Evolutionary conservation across 768 basidiomycete genomes (phyloP).

Genomic region (Termitomyces sp.): DNA sequence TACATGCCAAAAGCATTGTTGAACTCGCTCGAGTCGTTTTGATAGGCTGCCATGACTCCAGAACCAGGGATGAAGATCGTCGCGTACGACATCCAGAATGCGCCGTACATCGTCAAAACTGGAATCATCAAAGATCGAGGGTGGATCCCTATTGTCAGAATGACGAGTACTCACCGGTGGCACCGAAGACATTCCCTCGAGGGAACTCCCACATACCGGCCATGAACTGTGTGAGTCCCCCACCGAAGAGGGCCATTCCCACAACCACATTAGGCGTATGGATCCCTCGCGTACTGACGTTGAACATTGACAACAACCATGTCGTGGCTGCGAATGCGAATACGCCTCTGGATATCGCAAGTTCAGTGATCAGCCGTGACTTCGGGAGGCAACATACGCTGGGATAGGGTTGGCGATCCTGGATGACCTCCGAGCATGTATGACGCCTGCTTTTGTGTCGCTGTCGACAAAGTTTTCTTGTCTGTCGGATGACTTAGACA

Average conservation of each 20-base stretch:
- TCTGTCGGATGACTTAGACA: not conserved
- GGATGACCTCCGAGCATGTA: constrained; percentile 10
- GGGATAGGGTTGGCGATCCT: constrained; percentile 28
- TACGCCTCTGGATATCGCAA: constrained; percentile 21
- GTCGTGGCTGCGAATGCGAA: constrained; percentile 45
- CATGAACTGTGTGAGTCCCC: constrained; percentile 74
- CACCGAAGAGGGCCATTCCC: constrained; percentile 71
- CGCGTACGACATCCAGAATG: constrained; percentile 78
- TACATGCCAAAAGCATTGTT: constrained; percentile 61
- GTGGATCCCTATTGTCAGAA: not conserved
- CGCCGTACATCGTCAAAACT: constrained; percentile 73
- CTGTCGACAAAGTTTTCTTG: not conserved
- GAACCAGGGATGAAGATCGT: constrained; percentile 62
- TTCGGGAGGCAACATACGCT: constrained; percentile 17
- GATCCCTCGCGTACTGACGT: constrained; percentile 46
- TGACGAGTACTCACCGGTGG: constrained; percentile 40
- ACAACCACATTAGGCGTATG: constrained; percentile 55
- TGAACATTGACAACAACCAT: constrained; percentile 65
- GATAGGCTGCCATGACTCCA: constrained; percentile 51
- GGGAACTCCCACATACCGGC: constrained; percentile 81
- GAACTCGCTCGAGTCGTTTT: constrained; percentile 28
- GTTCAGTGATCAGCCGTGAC: not conserved
- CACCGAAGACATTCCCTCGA: constrained; percentile 58
- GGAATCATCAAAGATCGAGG: not conserved
- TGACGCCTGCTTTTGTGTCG: not conserved